Evolutionary conservation across 2,329 filamentous ascomycete genomes (phyloP), one percentile per base, ranked within the genome.

Genomic region (Dothistroma pini): DNA sequence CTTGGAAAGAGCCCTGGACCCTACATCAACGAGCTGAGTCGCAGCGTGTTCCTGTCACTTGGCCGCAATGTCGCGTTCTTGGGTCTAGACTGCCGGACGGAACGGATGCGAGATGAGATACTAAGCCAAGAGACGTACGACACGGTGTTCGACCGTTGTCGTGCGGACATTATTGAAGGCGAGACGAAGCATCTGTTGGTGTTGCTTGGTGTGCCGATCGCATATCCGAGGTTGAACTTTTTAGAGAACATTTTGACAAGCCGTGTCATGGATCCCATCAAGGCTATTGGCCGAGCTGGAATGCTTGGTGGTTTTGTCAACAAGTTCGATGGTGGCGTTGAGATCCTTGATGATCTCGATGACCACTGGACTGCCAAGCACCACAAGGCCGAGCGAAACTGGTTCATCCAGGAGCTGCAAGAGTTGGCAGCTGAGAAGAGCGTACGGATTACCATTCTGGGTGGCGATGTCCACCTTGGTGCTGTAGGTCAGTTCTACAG

Each of bases 361-460:
- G 95, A 97, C 75, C 93, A 99, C 73, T 99, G 95, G 95, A 97
- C 93, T 0, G 91, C 93, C 41, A 96, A 91, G 73, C 90, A 92
- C 72, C 93, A 97, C 79, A 99, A 97, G 74, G 83, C 86, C 29
- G 95, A 99, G 76, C 86, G 95, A 55, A 90, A 88, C 64, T 89
- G 90, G 75, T 82, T 97, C 64, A 86, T 99, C 47, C 89, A 95
- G 72, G 92, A 97, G 70, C 80, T 99, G 29, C 96, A 99, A 75
- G 91, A 96, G 70, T 82, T 99, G 61, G 93, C 96, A 9, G 91
- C 91, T 22, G 91, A 95, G 74, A 96, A 96, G 74, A 96, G 91
- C 14, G 85, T 97, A 55, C 89, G 95, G 49, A 82, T 99, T 56
- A 97, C 93, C 0, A 91, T 99, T 63, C 83, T 99, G 56, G 91